These are phyloP conservation scores for Penicillium freii DNA, from an alignment of 2,329 filamentous ascomycete genomes.

Conservation along the genomic window DNA sequence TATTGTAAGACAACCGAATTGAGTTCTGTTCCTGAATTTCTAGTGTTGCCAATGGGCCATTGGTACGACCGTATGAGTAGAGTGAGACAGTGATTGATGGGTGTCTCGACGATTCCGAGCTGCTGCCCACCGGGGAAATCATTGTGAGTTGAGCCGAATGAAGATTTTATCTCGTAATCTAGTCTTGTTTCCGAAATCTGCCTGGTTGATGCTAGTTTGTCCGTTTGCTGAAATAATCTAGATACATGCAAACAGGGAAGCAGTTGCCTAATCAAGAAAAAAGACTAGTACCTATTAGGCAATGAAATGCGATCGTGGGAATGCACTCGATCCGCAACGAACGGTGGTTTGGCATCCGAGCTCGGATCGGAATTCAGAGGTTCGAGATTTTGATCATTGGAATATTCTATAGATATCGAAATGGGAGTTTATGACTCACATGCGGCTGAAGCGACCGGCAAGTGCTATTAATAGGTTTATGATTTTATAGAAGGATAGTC, in stretches of 20 bases:
- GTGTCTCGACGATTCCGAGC: background rate
- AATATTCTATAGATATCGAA: background rate
- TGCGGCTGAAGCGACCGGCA: background rate
- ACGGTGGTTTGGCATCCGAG: background rate
- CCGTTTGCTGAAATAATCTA: background rate
- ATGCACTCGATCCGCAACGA: background rate
- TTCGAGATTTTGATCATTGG: background rate
- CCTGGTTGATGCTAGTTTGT: background rate
- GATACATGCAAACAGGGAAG: background rate
- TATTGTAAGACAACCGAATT: constrained; percentile 2
- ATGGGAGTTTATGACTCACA: background rate
- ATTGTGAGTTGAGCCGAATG: background rate
- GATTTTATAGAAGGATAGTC: background rate
- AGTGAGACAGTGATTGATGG: constrained; percentile 2
- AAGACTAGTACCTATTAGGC: background rate
- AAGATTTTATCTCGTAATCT: background rate
- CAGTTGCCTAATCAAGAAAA: background rate
- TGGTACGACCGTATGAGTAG: constrained; percentile 9
- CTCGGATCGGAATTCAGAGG: background rate
- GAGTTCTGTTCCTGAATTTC: background rate
- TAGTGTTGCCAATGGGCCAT: constrained; percentile 2
- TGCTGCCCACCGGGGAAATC: background rate
- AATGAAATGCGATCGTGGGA: background rate
- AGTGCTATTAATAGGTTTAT: background rate
- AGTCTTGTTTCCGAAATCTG: background rate